Base-by-base conservation (phyloP, 352 stramenopile genomes). In the Albugo candida region DNA sequence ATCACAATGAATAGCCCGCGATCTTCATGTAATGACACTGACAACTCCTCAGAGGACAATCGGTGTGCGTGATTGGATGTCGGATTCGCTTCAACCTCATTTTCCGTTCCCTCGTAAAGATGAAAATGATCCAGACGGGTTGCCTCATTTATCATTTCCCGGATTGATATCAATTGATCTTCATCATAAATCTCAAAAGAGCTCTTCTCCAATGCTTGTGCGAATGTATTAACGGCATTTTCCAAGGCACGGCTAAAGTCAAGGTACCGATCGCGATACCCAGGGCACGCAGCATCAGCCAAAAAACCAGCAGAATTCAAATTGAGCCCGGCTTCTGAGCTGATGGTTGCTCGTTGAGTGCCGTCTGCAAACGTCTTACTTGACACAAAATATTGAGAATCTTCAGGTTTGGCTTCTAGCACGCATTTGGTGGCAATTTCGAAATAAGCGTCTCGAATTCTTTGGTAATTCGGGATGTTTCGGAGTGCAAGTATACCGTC, bases 61-160 rank as follows among this genome's bases (percentile, higher is more conserved):
- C 42, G 21, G 19, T 47, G 51, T 11, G 53, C 54, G 41, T 27
- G 12, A 0, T 40, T 40, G n/a, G 40, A 14, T 8, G 52, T 41
- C 14, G 61, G 24, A 16, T 43, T 31, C 8, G 27, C 20, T 19
- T 17, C 31, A 31, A 20, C 43, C 53, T 41, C 54, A 20, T n/a
- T 48, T 21, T 24, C 0, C 48, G 50, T 45, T 14, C 63, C 66
- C 49, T 81, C 59, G 50, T 87, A 87, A 12, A 72, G 65, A 46
- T 87, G 75, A 46, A 87, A 84, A 61, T 87, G 75, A 51, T 87
- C 71, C 48, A 87, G 55, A 48, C 84, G 72, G 49, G 82, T 61
- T 18, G 71, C 81, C 34, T 83, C 67, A 18, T 74, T 60, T 45
- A 87, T 47, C 1, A 87, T 48, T 45, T 69, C 63, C 41, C 67